Evolutionary conservation across 306 rosid genomes (phyloP), one percentile per base, ranked within the genome.

Genomic region (Dalbergia cochinchinensis): DNA sequence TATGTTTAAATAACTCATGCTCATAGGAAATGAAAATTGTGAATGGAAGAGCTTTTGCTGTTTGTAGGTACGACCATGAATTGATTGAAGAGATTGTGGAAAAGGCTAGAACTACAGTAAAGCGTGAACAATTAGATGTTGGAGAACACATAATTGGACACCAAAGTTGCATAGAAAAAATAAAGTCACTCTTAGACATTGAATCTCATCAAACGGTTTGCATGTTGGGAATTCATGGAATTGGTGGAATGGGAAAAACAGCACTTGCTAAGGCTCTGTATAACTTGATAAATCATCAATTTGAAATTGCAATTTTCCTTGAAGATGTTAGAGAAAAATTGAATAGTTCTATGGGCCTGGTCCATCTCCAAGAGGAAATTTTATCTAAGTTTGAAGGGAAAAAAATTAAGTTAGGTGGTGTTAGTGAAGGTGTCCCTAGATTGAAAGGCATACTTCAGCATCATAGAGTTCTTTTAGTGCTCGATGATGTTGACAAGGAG

Each of bases 381-480:
- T 0, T 79, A 15, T 70, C 35, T 0, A 35, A 61, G 57, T 48
- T 35, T 0, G 15, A 70, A 16, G 55, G 19, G 33, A 5, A 18
- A 8, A 22, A 48, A 18, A 60, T 51, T 2, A 51, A 58, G 48
- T n/a, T 74, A 51, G 20, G 57, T 1, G 33, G 45, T 66, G 14
- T 5, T 31, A 5, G 14, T 11, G 39, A 18, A 66, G 84, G 84
- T 3, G 18, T 16, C 34, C 0, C 0, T 16, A 73, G 42, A 57
- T 65, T 80, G 37, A 57, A 57, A 37, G 13, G 3, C 3, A 58
- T 5, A 57, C 74, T 80, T 64, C 15, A 11, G 0, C 35, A 6
- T 16, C 44, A 58, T 19, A 78, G 45, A 44, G 45, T 80, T 34
- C 84, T 80, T 26, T n/a, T 80, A 6, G 74, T 72, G 57, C 84